phyloP scores from a whole-genome alignment of 2,329 filamentous ascomycete genomes.

The Chaetomium globosum region DNA sequence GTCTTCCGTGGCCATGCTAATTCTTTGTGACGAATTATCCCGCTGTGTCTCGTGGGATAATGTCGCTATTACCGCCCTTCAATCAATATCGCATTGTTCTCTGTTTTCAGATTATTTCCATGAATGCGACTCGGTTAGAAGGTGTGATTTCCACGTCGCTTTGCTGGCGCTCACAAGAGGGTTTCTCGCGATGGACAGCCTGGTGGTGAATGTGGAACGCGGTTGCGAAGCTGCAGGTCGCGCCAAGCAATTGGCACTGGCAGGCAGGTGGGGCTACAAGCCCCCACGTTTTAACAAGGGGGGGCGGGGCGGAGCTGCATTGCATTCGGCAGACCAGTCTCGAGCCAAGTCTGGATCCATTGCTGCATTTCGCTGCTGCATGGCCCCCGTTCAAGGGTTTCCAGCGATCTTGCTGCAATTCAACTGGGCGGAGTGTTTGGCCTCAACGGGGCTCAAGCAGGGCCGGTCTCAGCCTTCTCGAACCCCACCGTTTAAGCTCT shows the following conservation, averaged over 20 bases:
- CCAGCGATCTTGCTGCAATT: slow-evolving; percentile 8
- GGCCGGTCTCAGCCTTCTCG: neutral
- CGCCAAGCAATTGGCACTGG: slow-evolving; percentile 4
- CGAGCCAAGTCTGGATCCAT: neutral
- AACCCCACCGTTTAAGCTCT: neutral
- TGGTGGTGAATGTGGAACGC: slow-evolving; percentile 21
- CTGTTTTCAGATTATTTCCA: neutral
- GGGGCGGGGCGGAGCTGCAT: slow-evolving; percentile 14
- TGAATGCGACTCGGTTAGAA: neutral
- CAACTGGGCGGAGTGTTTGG: neutral
- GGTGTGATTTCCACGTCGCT: neutral
- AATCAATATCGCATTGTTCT: neutral
- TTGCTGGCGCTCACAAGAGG: neutral
- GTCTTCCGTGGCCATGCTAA: slow-evolving; percentile 24
- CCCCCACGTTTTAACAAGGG: slow-evolving; percentile 17
- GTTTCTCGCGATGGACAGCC: slow-evolving; percentile 6
- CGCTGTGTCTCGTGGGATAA: slow-evolving; percentile 6
- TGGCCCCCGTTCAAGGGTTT: slow-evolving; percentile 6
- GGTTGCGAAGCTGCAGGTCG: slow-evolving; percentile 7
- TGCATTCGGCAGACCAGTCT: slow-evolving; percentile 5
- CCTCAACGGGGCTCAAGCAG: neutral
- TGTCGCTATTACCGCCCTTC: slow-evolving; percentile 6
- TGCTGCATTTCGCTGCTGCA: slow-evolving; percentile 3
- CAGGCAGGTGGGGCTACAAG: slow-evolving; percentile 4
- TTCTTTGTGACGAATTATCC: neutral